A percentile compares a stretch with the other conserved stretches of the same genome.
Conservation (phyloP, 2,329 filamentous ascomycete species). For the Fusarium foetens region DNA sequence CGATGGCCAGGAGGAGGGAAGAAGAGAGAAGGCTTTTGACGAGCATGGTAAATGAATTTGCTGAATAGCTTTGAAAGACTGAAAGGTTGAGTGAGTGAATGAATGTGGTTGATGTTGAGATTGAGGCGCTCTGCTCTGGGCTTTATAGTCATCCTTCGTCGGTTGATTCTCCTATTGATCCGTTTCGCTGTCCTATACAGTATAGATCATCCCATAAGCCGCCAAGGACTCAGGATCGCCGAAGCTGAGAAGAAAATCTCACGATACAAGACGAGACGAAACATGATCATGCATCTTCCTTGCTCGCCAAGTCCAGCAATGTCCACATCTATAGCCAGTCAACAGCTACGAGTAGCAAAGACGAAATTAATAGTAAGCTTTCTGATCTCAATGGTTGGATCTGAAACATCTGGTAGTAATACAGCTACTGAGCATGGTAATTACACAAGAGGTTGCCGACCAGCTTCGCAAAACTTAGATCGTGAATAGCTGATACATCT, state of each 20-base stretch:
- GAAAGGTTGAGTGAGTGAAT: neutral
- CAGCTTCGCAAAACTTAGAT: neutral
- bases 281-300: neutral
- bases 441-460: no score
- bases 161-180: no score
- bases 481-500: no score
- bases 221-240: neutral
- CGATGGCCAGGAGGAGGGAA: neutral
- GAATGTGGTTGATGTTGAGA: neutral
- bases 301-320: neutral
- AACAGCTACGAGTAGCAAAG: accelerated
- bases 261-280: neutral
- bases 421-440: accelerated
- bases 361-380: neutral
- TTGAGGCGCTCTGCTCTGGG: no score
- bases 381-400: neutral
- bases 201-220: neutral
- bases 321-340: neutral
- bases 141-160: no score
- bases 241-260: neutral
- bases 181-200: accelerated
- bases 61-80: neutral
- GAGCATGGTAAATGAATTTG: neutral
- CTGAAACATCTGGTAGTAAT: neutral
- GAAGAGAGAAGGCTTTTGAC: neutral